These are phyloP conservation scores for Dittrichia graveolens DNA, from an alignment of 129 eudicot genomes.

Conservation along the genomic window DNA sequence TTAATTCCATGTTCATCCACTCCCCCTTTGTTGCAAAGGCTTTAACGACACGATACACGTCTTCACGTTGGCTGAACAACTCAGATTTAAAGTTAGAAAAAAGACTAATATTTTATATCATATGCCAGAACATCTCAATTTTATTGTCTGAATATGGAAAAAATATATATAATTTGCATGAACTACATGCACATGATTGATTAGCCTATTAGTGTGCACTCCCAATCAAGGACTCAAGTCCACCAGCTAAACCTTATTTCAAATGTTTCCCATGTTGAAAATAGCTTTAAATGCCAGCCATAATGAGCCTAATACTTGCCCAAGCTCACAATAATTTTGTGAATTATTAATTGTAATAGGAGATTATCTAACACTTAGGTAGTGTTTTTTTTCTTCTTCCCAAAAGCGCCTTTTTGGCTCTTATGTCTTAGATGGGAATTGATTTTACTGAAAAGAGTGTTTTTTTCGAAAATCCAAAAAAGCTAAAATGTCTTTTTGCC, in stretches of 20 bases:
- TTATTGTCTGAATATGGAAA: background rate
- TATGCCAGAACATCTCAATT: background rate
- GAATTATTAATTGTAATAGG: background rate
- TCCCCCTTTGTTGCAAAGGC: slow-evolving; percentile 79
- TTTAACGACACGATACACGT: slow-evolving; percentile 82
- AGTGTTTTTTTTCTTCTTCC: no score
- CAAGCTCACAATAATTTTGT: slow-evolving; percentile 4
- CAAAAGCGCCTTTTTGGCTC: no score
- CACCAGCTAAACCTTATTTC: no score
- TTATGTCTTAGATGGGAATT: no score
- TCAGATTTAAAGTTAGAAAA: slow-evolving; percentile 27
- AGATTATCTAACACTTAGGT: background rate
- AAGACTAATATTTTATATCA: background rate
- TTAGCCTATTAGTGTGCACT: background rate
- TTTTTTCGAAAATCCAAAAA: no score
- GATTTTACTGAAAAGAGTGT: no score
- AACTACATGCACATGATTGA: background rate
- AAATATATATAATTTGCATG: background rate
- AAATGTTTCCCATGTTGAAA: no score
- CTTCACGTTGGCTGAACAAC: slow-evolving; percentile 78
- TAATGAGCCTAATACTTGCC: background rate
- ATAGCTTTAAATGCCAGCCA: no score
- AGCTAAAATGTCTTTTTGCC: no score
- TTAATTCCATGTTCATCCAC: slow-evolving; percentile 61
- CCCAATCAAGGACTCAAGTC: no score